phyloP scores from a whole-genome alignment of 805 yeast species.

The Candida multigemmis region DNA sequence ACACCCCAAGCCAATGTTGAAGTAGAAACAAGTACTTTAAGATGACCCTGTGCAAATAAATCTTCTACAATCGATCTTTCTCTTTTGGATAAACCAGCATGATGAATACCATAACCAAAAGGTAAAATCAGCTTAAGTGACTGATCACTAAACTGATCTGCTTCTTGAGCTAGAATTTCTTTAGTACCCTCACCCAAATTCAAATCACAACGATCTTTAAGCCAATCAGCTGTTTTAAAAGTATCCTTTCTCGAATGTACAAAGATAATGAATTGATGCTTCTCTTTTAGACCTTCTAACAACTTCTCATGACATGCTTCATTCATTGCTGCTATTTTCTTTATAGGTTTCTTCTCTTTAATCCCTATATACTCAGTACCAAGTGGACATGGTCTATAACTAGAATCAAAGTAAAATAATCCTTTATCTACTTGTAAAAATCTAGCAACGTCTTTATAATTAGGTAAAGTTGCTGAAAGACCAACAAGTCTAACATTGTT shows the following conservation, averaged over 20 bases:
- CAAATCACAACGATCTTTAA: conserved; percentile 43
- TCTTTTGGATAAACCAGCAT: conserved; percentile 71
- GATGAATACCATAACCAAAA: conserved; percentile 80
- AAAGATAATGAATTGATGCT: conserved; percentile 78
- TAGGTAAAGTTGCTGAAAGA: conserved; percentile 88
- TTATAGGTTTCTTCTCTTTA: conserved; percentile 73
- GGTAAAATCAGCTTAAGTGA: conserved; percentile 53
- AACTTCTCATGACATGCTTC: conserved; percentile 79
- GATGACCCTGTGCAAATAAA: conserved; percentile 77
- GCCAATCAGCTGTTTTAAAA: conserved; percentile 67
- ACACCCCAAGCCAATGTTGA: conserved; percentile 98
- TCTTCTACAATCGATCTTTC: conserved; percentile 80
- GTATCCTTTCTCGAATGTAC: conserved; percentile 95
- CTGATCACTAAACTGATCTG: conserved; percentile 43
- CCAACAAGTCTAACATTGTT: conserved; percentile 67
- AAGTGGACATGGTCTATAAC: conserved; percentile 87
- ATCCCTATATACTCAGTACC: conserved; percentile 85
- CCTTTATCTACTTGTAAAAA: conserved; percentile 69
- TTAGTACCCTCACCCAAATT: conserved; percentile 46
- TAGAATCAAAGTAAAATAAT: conserved; percentile 71
- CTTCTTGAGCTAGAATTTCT: conserved; percentile 58
- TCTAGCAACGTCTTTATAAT: conserved; percentile 76
- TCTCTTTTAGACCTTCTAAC: conserved; percentile 47
- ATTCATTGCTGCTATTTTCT: conserved; percentile 74
- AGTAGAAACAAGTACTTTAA: conserved; percentile 80